Percentiles rank a stretch among this genome's conserved stretches.
Evolutionary conservation across 345 rosid species (phyloP).

Genomic region (Lumnitzera littorea): DNA sequence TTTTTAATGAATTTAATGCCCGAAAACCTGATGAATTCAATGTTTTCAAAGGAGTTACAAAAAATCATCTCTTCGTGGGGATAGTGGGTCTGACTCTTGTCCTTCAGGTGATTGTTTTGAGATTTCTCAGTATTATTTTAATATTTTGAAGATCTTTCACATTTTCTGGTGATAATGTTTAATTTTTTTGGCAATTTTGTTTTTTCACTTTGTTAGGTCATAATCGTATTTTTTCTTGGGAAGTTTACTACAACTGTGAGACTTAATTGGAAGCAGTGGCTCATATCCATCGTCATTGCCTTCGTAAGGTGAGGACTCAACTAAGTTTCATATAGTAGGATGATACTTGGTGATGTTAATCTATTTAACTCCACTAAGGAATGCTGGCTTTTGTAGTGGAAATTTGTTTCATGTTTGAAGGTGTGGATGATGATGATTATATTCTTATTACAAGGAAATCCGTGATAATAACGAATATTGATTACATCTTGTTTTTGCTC

Average conservation of each 20-base stretch:
- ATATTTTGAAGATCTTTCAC: background rate
- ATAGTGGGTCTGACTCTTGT: slow-evolving; percentile 63
- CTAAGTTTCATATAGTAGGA: background rate
- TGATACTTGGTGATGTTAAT: no score
- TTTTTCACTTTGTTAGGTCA: slow-evolving; percentile 28
- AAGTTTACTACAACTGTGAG: slow-evolving; percentile 67
- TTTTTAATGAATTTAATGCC: slow-evolving; percentile 92
- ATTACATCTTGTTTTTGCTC: background rate
- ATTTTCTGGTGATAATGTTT: background rate
- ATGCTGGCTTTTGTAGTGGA: no score
- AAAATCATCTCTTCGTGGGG: slow-evolving; percentile 69
- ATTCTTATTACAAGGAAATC: no score
- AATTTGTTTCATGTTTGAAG: no score
- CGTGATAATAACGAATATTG: background rate
- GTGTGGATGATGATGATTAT: background rate
- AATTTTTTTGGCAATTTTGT: background rate
- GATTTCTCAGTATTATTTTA: background rate
- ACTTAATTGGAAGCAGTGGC: slow-evolving; percentile 84
- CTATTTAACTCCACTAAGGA: no score
- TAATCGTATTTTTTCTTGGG: slow-evolving; percentile 79
- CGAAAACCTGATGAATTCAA: slow-evolving; percentile 87
- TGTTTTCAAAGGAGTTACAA: slow-evolving; percentile 63
- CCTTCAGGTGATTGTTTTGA: slow-evolving; percentile 54
- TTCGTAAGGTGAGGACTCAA: slow-evolving; percentile 40
- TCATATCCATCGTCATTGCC: slow-evolving; percentile 52